These are phyloP conservation scores for Teratosphaeria epicoccoides DNA, from an alignment of 2,329 filamentous ascomycete genomes.

Conservation along the genomic window DNA sequence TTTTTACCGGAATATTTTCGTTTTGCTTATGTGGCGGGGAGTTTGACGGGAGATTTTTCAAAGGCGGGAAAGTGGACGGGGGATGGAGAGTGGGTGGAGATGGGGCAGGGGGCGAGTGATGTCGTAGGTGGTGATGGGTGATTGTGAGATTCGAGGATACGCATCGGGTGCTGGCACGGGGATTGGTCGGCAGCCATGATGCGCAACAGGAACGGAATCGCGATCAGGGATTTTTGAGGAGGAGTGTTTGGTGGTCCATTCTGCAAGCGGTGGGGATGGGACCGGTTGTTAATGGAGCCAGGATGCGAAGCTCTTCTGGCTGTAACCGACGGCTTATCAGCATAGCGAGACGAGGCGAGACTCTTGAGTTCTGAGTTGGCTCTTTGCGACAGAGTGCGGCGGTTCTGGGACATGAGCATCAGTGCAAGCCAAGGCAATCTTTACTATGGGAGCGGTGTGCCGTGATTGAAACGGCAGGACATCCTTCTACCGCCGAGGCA, in stretches of 20 bases:
- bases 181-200: not conserved
- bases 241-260: not conserved
- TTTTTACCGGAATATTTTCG: conserved; percentile 59
- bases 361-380: too few relatives aligned
- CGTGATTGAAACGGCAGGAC: too few relatives aligned
- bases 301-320: too few relatives aligned
- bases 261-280: not conserved
- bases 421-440: too few relatives aligned
- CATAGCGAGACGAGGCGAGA: too few relatives aligned
- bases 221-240: not conserved
- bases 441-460: too few relatives aligned
- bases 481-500: too few relatives aligned
- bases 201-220: not conserved
- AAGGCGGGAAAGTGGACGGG: conserved; percentile 61
- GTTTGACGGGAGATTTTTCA: conserved; percentile 57
- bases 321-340: too few relatives aligned
- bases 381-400: too few relatives aligned
- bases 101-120: conserved; percentile 48
- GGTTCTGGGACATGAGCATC: too few relatives aligned
- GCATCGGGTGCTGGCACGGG: not conserved
- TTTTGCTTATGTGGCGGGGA: conserved; percentile 63
- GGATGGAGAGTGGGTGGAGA: conserved; percentile 55
- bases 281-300: not conserved
- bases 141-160: too few relatives aligned
- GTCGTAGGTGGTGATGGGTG: not conserved